Evolutionary conservation across 352 stramenopile species (phyloP), one percentile per base, ranked within the genome.

Genomic region (Aphanomyces invadans): DNA sequence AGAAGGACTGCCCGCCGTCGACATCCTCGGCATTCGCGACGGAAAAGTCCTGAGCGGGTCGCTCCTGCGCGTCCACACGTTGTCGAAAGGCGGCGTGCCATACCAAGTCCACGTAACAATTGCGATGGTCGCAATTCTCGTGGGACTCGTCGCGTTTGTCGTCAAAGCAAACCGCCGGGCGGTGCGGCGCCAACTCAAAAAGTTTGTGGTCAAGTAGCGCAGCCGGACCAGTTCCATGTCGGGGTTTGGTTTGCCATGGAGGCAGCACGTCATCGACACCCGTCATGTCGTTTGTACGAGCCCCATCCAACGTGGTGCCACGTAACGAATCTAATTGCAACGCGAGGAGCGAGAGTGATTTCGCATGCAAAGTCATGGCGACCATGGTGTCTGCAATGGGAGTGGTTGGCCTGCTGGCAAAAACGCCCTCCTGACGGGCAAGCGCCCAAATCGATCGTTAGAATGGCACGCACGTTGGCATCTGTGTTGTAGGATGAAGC

Each of bases 31-130:
- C 51, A n/a, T 44, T 7, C 51, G 51, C 4, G 9, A 52, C 10
- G 44, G 44, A 9, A 52, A 52, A 52, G 44, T 52, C 4, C 36
- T 42, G 7, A 42, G 36, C 36, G 36, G 36, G 36, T 42, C 44
- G 21, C 44, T n/a, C 4, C 44, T 25, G 23, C 12, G 44, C 5
- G 12, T 26, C 12, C 44, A 52, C n/a, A 23, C 44, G 19, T 52
- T n/a, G 9, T 9, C 44, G 9, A 52, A 52, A 52, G 12, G 29
- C 25, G 49, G 49, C 23, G 55, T 63, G 1, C 55, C 55, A 4
- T 63, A 51, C 23, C 55, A 48, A 7, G n/a, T 63, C 4, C 55
- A 63, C 23, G 55, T 36, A 4, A 48, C 51, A 19, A 63, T 63
- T 49, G 21, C 33, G 11, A 45, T 51, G 29, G 33, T 33, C 3